phyloP scores from a whole-genome alignment of 352 stramenopile species.

The Saprolegnia parasitica region DNA sequence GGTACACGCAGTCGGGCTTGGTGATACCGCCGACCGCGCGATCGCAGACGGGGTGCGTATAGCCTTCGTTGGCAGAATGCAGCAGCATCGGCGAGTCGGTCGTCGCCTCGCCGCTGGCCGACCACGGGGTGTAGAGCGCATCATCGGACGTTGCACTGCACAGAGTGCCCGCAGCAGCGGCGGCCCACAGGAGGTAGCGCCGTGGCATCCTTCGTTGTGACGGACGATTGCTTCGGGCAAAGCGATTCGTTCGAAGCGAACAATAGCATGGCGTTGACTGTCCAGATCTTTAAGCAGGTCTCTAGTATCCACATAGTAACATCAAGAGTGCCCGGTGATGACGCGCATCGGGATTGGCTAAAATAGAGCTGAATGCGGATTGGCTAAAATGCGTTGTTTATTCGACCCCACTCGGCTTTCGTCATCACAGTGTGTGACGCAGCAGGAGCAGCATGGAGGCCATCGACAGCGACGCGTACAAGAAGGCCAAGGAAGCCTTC shows the following conservation, averaged over 20 bases:
- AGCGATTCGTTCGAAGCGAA: too few species aligned
- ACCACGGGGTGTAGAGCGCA: not conserved
- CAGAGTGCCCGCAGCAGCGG: too few species aligned
- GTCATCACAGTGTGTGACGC: not conserved
- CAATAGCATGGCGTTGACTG: too few species aligned
- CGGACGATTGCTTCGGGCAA: too few species aligned
- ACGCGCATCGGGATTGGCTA: not conserved
- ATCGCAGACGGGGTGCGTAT: not conserved
- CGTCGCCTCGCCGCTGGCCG: too few species aligned
- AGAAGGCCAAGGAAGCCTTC: conserved; percentile 79
- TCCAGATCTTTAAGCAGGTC: too few species aligned
- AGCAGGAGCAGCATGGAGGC: not conserved
- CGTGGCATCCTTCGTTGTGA: too few species aligned
- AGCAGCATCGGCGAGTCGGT: not conserved
- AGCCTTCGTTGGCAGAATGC: not conserved
- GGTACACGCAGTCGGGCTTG: not conserved
- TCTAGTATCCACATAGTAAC: not conserved
- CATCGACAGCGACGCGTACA: conserved; percentile 64
- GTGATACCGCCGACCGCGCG: too few species aligned
- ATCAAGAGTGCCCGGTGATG: not conserved
- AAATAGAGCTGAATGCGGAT: not conserved
- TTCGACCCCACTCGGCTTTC: not conserved
- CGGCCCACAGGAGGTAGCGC: too few species aligned
- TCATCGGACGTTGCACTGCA: not conserved
- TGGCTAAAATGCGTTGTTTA: not conserved